Conservation (phyloP, 352 stramenopile genomes). For the Phytopythium litorale region DNA sequence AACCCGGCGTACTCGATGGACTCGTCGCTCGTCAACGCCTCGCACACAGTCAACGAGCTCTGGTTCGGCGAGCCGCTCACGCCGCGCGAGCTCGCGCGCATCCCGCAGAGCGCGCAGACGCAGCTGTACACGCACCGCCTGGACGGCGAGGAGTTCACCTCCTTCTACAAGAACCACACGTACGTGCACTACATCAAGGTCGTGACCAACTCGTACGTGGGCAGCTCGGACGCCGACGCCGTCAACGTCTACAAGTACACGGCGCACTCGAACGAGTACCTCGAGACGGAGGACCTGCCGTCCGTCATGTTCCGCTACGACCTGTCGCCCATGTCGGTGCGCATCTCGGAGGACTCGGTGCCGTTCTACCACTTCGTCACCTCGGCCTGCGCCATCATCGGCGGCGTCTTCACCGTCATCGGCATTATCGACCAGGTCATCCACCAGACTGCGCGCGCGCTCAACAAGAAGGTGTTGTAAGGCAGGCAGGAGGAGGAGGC, state of each 20-base stretch:
- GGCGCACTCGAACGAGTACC: slow-evolving; percentile 86
- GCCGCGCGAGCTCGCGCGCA: slow-evolving; percentile 43
- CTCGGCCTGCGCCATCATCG: slow-evolving; percentile 93
- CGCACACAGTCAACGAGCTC: slow-evolving; percentile 95
- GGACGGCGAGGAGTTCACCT: slow-evolving; percentile 89
- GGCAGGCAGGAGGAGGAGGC: not conserved
- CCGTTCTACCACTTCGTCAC: slow-evolving; percentile 96
- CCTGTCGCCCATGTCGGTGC: slow-evolving; percentile 91
- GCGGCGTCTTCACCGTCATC: slow-evolving; percentile 95
- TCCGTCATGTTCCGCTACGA: slow-evolving; percentile 92
- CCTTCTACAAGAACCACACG: slow-evolving; percentile 93
- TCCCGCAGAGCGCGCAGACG: slow-evolving; percentile 88
- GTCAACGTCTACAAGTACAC: slow-evolving; percentile 90
- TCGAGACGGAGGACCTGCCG: slow-evolving; percentile 80
- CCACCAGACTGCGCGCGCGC: slow-evolving; percentile 76
- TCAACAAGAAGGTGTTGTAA: slow-evolving; percentile 91
- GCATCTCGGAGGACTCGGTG: slow-evolving; percentile 90
- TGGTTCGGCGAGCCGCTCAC: slow-evolving; percentile 91
- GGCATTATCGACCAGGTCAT: slow-evolving; percentile 91
- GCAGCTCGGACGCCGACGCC: slow-evolving; percentile 39
- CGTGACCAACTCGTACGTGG: slow-evolving; percentile 90
- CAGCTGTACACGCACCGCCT: slow-evolving; percentile 93
- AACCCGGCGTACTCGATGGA: slow-evolving; percentile 93
- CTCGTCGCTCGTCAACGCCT: slow-evolving; percentile 89
- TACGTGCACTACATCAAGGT: slow-evolving; percentile 99